Conservation (phyloP, 345 rosid genomes). For the Gossypium bickii region DNA sequence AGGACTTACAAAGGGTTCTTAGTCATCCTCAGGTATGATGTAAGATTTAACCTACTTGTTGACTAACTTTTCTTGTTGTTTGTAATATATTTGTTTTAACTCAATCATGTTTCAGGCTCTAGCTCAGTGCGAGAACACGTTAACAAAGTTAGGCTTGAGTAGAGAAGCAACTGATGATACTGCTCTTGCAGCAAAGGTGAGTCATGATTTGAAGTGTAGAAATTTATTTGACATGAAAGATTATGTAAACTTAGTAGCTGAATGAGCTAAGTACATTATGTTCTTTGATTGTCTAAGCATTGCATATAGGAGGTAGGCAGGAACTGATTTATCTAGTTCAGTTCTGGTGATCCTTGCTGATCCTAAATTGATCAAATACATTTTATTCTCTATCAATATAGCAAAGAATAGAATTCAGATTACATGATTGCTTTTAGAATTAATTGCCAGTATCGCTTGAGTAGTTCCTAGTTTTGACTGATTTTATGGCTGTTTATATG, state of each 20-base stretch:
- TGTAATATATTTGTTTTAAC: background rate
- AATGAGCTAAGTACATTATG: background rate
- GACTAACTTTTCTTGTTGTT: slow-evolving; percentile 7
- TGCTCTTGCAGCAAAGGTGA: slow-evolving; percentile 97
- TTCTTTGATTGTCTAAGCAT: background rate
- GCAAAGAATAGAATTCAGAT: background rate
- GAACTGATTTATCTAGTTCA: slow-evolving; percentile 3
- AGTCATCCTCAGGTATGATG: slow-evolving; percentile 92
- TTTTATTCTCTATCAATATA: background rate
- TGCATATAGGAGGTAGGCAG: background rate
- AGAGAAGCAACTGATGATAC: slow-evolving; percentile 95
- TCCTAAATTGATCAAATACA: background rate
- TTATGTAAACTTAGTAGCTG: slow-evolving; percentile 2
- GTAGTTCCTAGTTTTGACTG: slow-evolving; percentile 3
- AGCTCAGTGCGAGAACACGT: slow-evolving; percentile 87
- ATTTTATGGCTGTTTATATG: slow-evolving; percentile 13
- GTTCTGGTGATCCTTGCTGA: background rate
- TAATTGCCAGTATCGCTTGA: background rate
- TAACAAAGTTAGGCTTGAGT: slow-evolving; percentile 73
- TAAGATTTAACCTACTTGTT: slow-evolving; percentile 2
- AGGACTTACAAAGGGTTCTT: slow-evolving; percentile 77
- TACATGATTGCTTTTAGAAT: slow-evolving; percentile 3
- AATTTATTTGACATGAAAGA: background rate
- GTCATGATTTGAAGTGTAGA: slow-evolving; percentile 4
- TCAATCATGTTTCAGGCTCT: slow-evolving; percentile 61